phyloP scores from a whole-genome alignment of 495 filamentous ascomycete species.

The Hyaloscypha finlandica region DNA sequence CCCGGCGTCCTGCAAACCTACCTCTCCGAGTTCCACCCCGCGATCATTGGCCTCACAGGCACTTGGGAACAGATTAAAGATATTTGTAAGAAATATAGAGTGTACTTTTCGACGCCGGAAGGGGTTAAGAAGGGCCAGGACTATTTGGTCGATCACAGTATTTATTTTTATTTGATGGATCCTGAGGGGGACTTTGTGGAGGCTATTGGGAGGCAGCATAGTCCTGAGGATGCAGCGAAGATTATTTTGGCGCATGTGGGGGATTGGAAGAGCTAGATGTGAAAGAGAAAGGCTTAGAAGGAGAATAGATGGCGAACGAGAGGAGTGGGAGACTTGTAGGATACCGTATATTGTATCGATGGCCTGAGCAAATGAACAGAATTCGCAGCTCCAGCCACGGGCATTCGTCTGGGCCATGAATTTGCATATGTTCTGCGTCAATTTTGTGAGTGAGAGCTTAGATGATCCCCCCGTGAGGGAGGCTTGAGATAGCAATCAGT shows the following conservation, averaged over 20 bases:
- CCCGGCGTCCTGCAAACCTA: constrained; percentile 83
- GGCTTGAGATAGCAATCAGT: too few species aligned
- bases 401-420: background rate
- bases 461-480: too few species aligned
- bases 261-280: constrained; percentile 54
- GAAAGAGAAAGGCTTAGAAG: background rate
- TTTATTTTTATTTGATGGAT: constrained; percentile 99
- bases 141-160: constrained; percentile 97
- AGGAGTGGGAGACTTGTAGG: background rate
- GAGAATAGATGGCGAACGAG: background rate
- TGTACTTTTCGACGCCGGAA: constrained; percentile 93
- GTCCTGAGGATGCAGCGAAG: constrained; percentile 79
- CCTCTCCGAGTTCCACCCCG: constrained; percentile 88
- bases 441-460: background rate
- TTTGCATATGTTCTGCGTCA: background rate
- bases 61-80: constrained; percentile 89
- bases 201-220: constrained; percentile 92
- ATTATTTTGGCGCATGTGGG: constrained; percentile 85
- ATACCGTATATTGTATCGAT: background rate
- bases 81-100: constrained; percentile 90
- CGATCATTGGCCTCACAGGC: constrained; percentile 86
- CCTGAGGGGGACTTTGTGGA: constrained; percentile 98
- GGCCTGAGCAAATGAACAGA: background rate
- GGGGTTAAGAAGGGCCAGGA: constrained; percentile 90
- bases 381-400: background rate